Conservation (phyloP, 164 flowering plant species). For the Vitis riparia region DNA sequence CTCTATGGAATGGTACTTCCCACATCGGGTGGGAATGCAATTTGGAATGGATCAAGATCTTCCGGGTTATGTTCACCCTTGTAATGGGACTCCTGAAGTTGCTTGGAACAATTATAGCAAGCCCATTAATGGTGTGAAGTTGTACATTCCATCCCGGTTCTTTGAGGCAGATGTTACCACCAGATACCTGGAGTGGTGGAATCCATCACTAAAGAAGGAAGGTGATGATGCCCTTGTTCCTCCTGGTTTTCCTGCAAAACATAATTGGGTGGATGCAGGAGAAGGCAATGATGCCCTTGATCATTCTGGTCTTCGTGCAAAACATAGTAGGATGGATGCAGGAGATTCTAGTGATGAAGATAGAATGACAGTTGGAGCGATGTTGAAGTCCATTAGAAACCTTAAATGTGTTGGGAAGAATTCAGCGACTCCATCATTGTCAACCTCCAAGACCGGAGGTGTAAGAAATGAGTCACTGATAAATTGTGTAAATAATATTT, state of each 20-base stretch:
- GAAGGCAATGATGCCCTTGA: background rate
- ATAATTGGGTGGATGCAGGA: no score
- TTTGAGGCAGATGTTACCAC: slow-evolving; percentile 26
- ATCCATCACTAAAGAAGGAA: background rate
- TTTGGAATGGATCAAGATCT: slow-evolving; percentile 54
- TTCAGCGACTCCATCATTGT: no score
- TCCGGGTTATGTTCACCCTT: slow-evolving; percentile 19
- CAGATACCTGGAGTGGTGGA: slow-evolving; percentile 28
- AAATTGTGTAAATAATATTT: no score
- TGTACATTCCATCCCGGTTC: slow-evolving; percentile 27
- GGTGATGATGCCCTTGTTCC: background rate
- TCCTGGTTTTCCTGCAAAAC: background rate
- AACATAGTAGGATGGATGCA: no score
- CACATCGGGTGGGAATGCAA: slow-evolving; percentile 53
- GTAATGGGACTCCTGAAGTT: background rate
- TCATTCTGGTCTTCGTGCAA: background rate
- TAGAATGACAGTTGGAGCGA: no score
- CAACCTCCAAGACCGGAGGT: no score
- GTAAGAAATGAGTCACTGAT: no score
- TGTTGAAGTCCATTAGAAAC: no score
- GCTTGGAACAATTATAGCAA: slow-evolving; percentile 33
- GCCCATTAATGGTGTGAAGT: slow-evolving; percentile 13
- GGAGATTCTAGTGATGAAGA: no score
- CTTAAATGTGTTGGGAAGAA: no score
- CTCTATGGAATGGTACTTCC: slow-evolving; percentile 29